Evolutionary conservation across 768 basidiomycete genomes (phyloP).

Genomic region (Chalciporus sphaerocephalus): DNA sequence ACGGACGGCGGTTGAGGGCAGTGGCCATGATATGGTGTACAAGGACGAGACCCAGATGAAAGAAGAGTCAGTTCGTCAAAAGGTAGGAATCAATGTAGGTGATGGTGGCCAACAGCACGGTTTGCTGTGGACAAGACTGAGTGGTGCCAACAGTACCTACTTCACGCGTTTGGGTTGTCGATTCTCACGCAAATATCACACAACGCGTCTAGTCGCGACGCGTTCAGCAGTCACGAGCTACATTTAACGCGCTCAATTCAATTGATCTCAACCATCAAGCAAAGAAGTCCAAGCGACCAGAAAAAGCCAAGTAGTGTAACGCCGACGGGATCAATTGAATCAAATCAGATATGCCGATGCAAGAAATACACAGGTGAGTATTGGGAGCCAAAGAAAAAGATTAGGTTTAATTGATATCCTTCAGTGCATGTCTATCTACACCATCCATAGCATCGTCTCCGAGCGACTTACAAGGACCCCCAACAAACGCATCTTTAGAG

Average conservation of each 20-base stretch:
- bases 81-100: neutral
- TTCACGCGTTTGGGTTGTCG: neutral
- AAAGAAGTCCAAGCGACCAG: no score
- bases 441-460: constrained; percentile 11
- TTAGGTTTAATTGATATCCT: constrained; percentile 21
- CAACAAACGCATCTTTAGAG: neutral
- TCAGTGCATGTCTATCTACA: constrained; percentile 23
- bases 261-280: neutral
- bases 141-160: neutral
- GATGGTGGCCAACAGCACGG: neutral
- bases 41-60: constrained; percentile 1
- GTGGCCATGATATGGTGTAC: constrained; percentile 38
- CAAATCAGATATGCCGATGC: neutral
- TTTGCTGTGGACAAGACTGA: neutral
- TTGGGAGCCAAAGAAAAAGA: neutral
- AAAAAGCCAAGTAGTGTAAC: neutral
- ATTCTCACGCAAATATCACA: neutral
- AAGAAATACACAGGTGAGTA: constrained; percentile 6
- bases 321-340: neutral
- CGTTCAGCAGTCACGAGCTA: neutral
- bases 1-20: constrained; percentile 43
- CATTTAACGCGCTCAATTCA: no score
- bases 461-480: constrained; percentile 5
- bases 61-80: constrained; percentile 1
- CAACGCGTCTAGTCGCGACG: neutral